phyloP scores from a whole-genome alignment of 108 stramenopile genomes.

The Cyclostephanos invisitatus region DNA sequence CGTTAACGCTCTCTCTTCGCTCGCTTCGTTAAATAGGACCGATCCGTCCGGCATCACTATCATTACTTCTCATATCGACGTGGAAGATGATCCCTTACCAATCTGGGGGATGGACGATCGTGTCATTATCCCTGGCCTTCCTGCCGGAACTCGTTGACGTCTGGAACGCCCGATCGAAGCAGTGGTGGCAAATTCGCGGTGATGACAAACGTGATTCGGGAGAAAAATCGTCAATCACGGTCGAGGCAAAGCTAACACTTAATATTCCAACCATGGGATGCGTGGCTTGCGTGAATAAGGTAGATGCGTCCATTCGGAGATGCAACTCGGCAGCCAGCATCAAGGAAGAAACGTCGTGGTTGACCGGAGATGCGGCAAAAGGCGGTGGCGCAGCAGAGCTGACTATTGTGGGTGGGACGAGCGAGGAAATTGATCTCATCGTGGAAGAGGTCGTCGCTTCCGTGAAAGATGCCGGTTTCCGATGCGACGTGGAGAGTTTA shows the following conservation, averaged over 20 bases:
- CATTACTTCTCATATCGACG: slow-evolving; percentile 31
- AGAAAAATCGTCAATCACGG: neutral
- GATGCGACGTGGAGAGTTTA: slow-evolving; percentile 30
- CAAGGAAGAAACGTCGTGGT: slow-evolving; percentile 54
- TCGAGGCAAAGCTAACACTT: slow-evolving; percentile 42
- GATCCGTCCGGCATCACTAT: slow-evolving; percentile 23
- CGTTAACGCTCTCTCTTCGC: too few species aligned
- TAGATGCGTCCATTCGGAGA: slow-evolving; percentile 59
- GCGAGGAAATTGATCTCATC: slow-evolving; percentile 38
- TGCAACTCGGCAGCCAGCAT: slow-evolving; percentile 38
- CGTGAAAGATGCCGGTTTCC: slow-evolving; percentile 47
- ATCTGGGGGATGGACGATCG: slow-evolving; percentile 16
- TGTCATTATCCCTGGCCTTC: slow-evolving; percentile 55
- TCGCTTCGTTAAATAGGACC: slow-evolving; percentile 9
- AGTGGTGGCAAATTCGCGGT: neutral
- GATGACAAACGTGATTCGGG: neutral
- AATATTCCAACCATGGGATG: slow-evolving; percentile 86
- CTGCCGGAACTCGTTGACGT: slow-evolving; percentile 69
- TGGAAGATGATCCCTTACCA: slow-evolving; percentile 23
- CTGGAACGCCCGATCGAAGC: slow-evolving; percentile 39
- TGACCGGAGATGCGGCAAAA: slow-evolving; percentile 43
- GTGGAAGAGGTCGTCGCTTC: slow-evolving; percentile 30
- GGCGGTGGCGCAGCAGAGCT: slow-evolving; percentile 60
- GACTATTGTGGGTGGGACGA: slow-evolving; percentile 14
- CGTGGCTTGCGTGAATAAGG: slow-evolving; percentile 83